A percentile compares a stretch with the other conserved stretches of the same genome.
Evolutionary conservation across 1,139 yeast genomes (phyloP).

Genomic region (Kurtzmaniella quercitrusa): DNA sequence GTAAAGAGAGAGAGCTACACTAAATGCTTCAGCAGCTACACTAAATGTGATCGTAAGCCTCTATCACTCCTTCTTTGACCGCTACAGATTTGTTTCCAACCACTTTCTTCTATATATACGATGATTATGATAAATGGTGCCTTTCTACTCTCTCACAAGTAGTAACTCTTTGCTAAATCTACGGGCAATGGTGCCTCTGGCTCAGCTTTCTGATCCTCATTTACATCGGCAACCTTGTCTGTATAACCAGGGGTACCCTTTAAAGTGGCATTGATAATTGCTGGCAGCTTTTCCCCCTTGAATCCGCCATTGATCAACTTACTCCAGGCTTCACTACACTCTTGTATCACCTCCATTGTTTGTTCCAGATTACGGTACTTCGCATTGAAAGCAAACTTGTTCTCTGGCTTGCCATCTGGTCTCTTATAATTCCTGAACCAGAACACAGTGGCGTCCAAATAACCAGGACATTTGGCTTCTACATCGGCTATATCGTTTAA

Average conservation of each 20-base stretch:
- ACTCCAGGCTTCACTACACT: slow-evolving; percentile 73
- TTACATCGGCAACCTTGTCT: slow-evolving; percentile 12
- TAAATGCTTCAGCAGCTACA: too few relatives aligned
- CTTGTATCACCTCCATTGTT: slow-evolving; percentile 67
- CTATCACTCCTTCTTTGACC: too few relatives aligned
- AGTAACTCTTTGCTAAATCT: slow-evolving; percentile 1
- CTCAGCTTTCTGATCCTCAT: background rate
- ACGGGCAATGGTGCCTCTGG: background rate
- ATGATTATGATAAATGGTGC: too few relatives aligned
- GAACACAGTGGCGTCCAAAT: slow-evolving; percentile 75
- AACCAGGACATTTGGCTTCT: slow-evolving; percentile 70
- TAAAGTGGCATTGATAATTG: slow-evolving; percentile 56
- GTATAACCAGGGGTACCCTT: slow-evolving; percentile 39
- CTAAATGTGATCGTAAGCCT: too few relatives aligned
- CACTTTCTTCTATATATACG: slow-evolving; percentile 1
- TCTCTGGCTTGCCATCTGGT: slow-evolving; percentile 88
- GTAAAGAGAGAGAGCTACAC: too few relatives aligned
- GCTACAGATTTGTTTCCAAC: too few relatives aligned
- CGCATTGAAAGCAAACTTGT: slow-evolving; percentile 82
- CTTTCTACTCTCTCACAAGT: background rate
- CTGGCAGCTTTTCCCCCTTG: slow-evolving; percentile 47
- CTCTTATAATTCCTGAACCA: slow-evolving; percentile 91
- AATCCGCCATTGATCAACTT: slow-evolving; percentile 52
- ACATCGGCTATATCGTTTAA: slow-evolving; percentile 75
- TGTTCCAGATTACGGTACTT: slow-evolving; percentile 70